Evolutionary conservation across 305 asterid species (phyloP).

Genomic region (Fraxinus greggii): DNA sequence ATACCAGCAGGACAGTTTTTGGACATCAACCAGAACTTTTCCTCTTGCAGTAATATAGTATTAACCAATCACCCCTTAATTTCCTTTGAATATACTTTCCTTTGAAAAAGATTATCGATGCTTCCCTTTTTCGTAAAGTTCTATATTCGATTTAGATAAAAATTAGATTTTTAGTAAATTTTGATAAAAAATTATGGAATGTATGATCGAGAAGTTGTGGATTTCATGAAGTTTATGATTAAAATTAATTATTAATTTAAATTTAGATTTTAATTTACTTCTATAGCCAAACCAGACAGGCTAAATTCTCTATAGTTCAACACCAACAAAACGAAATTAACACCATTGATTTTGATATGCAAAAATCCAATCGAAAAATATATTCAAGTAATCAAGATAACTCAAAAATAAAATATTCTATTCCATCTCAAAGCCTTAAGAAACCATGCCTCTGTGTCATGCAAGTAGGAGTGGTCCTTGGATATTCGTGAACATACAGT

Average conservation of each 20-base stretch:
- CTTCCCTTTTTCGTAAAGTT: neutral
- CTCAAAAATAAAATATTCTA: neutral
- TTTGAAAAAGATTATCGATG: no score
- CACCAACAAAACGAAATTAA: neutral
- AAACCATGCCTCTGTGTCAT: neutral
- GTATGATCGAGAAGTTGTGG: no score
- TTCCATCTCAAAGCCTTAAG: neutral
- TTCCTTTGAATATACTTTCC: no score
- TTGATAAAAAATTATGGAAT: no score
- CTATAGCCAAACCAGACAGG: no score
- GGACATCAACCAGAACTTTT: neutral
- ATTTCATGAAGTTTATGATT: no score
- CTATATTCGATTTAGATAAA: no score
- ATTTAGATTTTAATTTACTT: no score
- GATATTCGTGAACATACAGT: neutral
- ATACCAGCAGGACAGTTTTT: no score
- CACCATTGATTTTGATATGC: neutral
- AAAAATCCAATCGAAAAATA: neutral
- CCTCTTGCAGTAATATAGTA: neutral
- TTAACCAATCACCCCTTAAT: neutral
- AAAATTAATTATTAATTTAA: no score
- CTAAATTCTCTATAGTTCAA: no score
- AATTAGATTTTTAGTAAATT: no score
- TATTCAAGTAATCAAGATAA: neutral
- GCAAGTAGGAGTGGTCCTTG: neutral